A percentile compares a stretch with the other conserved stretches of the same genome.
These are phyloP conservation scores for Agaricus blazei DNA, from an alignment of 768 basidiomycete genomes.

Conservation along the genomic window DNA sequence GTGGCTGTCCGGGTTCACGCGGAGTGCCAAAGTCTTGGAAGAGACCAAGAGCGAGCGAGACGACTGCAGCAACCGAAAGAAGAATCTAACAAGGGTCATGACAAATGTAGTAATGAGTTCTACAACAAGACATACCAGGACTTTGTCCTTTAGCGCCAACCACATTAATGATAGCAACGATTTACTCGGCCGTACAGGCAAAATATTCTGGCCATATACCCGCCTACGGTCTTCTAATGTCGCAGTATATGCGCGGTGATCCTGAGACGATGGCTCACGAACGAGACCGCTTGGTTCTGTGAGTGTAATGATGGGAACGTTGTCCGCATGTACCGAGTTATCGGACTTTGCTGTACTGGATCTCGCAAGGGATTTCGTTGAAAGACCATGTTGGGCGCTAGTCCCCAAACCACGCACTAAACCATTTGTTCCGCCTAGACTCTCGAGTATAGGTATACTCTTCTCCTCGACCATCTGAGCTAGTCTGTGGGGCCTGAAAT, in stretches of 20 bases:
- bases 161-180: constrained; percentile 75
- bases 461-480: constrained; percentile 92
- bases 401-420: constrained; percentile 76
- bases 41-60: constrained; percentile 90
- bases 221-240: constrained; percentile 55
- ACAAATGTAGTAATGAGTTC: neutral
- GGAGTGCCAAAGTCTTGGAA: constrained; percentile 89
- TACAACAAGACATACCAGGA: constrained; percentile 51
- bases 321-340: constrained; percentile 13
- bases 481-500: constrained; percentile 65
- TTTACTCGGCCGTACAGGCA: constrained; percentile 69
- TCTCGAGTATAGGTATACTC: constrained; percentile 55
- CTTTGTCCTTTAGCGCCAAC: constrained; percentile 86
- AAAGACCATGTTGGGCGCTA: constrained; percentile 44
- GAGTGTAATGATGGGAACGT: constrained; percentile 30
- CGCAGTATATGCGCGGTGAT: constrained; percentile 27
- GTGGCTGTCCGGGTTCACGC: constrained; percentile 52
- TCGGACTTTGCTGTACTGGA: constrained; percentile 7
- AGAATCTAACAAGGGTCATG: constrained; percentile 51
- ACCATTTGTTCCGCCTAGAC: constrained; percentile 65
- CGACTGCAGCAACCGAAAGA: constrained; percentile 85
- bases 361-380: constrained; percentile 14
- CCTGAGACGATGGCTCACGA: constrained; percentile 16
- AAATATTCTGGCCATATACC: constrained; percentile 71
- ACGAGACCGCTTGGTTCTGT: constrained; percentile 33